Evolutionary conservation across 257 asterid species (phyloP), one percentile per base, ranked within the genome.

Genomic region (Forsythia viridissima): DNA sequence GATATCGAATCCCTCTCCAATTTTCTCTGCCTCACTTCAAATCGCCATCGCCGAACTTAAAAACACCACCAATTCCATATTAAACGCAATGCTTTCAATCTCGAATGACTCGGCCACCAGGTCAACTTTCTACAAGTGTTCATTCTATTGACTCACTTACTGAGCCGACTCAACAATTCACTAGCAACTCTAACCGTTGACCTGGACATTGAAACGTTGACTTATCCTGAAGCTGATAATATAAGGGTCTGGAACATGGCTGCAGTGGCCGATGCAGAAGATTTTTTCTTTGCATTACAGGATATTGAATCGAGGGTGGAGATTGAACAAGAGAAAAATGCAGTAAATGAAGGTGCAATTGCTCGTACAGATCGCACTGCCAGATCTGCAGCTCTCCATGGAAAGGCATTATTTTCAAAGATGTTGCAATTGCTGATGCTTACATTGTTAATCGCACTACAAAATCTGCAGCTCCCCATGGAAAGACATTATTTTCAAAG

Each of bases 301-400:
- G 39, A 63, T 8, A 6, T 63, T 63, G 69, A 63, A 11, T 10
- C 69, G 3, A 57, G 3, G 38, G 6, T 21, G 37, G 18, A 24
- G 39, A 24, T 63, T 63, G 38, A 63, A 24, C 13, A 0, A 3
- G 69, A 63, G 69, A 63, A 21, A 63, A 20, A 0, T 21, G 80
- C 79, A 40, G 87, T 83, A 76, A 83, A 72, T 75, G 82, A 66
- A 81, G 84, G n/a, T n/a, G n/a, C n/a, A n/a, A n/a, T n/a, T n/a
- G n/a, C n/a, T n/a, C n/a, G n/a, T n/a, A n/a, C n/a, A n/a, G n/a
- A n/a, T n/a, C n/a, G n/a, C n/a, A n/a, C n/a, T n/a, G n/a, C n/a
- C n/a, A n/a, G n/a, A n/a, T n/a, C n/a, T n/a, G n/a, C n/a, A n/a
- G n/a, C n/a, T n/a, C n/a, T n/a, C n/a, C n/a, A n/a, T n/a, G n/a